Evolutionary conservation across 371 early-diverging fungal species (phyloP).

Genomic region (Rhizopus delemar): DNA sequence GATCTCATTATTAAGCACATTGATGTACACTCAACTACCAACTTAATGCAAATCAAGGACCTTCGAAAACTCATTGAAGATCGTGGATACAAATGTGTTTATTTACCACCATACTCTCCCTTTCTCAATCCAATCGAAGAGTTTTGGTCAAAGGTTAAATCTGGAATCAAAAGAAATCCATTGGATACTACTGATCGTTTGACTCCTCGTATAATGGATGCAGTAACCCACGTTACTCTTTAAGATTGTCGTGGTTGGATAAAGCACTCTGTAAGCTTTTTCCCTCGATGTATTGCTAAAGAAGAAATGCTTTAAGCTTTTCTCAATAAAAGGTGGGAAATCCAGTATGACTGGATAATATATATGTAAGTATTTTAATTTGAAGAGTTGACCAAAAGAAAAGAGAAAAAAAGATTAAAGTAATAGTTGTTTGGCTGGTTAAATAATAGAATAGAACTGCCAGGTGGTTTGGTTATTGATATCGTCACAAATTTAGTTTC

Average conservation of each 20-base stretch:
- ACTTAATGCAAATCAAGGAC: too few relatives aligned
- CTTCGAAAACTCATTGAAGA: slow-evolving; percentile 7
- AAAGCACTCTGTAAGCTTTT: slow-evolving; percentile 6
- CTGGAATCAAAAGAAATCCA: slow-evolving; percentile 9
- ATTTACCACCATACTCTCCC: slow-evolving; percentile 16
- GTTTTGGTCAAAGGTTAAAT: slow-evolving; percentile 16
- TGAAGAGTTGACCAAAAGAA: slow-evolving; percentile 10
- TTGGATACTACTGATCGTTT: slow-evolving; percentile 2
- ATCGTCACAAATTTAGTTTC: slow-evolving; percentile 10
- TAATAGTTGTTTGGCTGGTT: slow-evolving; percentile 10
- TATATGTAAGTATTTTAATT: slow-evolving; percentile 12
- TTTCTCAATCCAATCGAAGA: slow-evolving; percentile 20
- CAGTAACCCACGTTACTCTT: slow-evolving; percentile 1
- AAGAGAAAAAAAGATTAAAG: slow-evolving; percentile 7
- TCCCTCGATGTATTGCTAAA: slow-evolving; percentile 7
- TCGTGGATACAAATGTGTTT: slow-evolving; percentile 9
- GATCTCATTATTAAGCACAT: too few relatives aligned
- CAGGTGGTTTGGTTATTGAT: slow-evolving; percentile 10
- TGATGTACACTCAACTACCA: too few relatives aligned
- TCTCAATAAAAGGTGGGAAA: slow-evolving; percentile 3
- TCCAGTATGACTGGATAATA: slow-evolving; percentile 9
- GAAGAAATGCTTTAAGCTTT: slow-evolving; percentile 3
- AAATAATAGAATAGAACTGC: slow-evolving; percentile 10
- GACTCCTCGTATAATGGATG: slow-evolving; percentile 10
- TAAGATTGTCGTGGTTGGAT: slow-evolving; percentile 11